Evolutionary conservation across 768 basidiomycete species (phyloP).

Genomic region (Rubroboletus pulcherrimus): DNA sequence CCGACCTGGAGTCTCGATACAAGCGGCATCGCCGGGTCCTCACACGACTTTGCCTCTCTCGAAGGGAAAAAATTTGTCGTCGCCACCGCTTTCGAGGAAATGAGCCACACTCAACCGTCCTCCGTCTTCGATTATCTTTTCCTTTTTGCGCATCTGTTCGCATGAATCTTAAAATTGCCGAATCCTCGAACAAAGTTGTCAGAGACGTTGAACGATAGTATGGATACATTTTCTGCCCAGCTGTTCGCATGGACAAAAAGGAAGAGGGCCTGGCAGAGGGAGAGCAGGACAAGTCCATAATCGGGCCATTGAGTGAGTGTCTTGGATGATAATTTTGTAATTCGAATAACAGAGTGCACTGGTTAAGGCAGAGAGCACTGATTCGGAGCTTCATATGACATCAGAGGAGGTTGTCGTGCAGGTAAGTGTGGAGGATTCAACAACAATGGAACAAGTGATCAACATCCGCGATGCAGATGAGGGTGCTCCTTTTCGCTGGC

Average conservation of each 20-base stretch:
- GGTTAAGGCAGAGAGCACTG: conserved; percentile 38
- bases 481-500: conserved; percentile 37
- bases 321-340: not conserved
- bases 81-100: conserved; percentile 20
- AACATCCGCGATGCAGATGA: conserved; percentile 25
- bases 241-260: conserved; percentile 32
- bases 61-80: conserved; percentile 26
- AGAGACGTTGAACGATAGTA: conserved; percentile 25
- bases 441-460: not conserved
- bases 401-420: conserved; percentile 40
- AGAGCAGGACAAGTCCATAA: conserved; percentile 35
- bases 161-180: conserved; percentile 31
- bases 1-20: conserved; percentile 34
- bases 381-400: conserved; percentile 32
- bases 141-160: conserved; percentile 31
- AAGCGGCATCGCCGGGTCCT: conserved; percentile 43
- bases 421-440: conserved; percentile 4
- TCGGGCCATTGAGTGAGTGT: conserved; percentile 36
- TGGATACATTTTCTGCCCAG: conserved; percentile 32
- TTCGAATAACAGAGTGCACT: not conserved
- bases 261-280: conserved; percentile 23
- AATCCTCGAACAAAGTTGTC: conserved; percentile 27
- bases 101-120: conserved; percentile 23
- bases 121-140: conserved; percentile 17
- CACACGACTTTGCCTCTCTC: conserved; percentile 44